Base-by-base conservation (phyloP, 768 basidiomycete genomes). In the Leccinum variicolor region DNA sequence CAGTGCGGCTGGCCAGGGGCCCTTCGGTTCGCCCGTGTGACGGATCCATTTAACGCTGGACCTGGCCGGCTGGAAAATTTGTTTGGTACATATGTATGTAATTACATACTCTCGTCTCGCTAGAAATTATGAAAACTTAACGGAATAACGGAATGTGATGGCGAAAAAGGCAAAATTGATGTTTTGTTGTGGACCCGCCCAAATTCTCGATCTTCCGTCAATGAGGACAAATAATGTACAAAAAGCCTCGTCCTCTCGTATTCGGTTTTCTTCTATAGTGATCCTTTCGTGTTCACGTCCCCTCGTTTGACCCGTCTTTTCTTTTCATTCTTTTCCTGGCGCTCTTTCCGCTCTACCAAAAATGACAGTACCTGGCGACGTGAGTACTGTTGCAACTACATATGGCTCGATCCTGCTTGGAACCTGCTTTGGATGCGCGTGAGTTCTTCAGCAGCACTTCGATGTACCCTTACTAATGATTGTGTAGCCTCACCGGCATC, bases 161-260 rank as follows among this genome's bases (percentile, higher is more conserved):
- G 49, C 65, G 59, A 55, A 46, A 53, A 57, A n/a, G 31, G 33
- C 21, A 53, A 54, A 62, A 60, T 65, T 41, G 39, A 4, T 60
- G 39, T 47, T 58, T 46, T 57, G 3, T 33, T 41, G n/a, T 41
- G 39, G 49, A 47, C 39, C 60, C 50, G 53, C 58, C 47, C 58
- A n/a, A 64, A 59, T 57, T 48, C 54, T 63, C 62, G 57, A 64
- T 66, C 64, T 55, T 31, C 53, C 39, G 51, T 71, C 71, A 73
- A 71, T 69, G 65, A 62, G 56, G 54, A 64, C 69, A 66, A 71
- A 73, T 64, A 71, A 73, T 62, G 58, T 71, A 71, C 67, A 73
- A 71, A 71, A 69, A 34, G 53, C 61, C 54, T 15, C 41, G 47
- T 52, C 5, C 21, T 25, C 28, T 17, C 4, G n/a, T 41, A 41